Conservation (phyloP, 306 rosid species). For the Lathyrus sativus region DNA sequence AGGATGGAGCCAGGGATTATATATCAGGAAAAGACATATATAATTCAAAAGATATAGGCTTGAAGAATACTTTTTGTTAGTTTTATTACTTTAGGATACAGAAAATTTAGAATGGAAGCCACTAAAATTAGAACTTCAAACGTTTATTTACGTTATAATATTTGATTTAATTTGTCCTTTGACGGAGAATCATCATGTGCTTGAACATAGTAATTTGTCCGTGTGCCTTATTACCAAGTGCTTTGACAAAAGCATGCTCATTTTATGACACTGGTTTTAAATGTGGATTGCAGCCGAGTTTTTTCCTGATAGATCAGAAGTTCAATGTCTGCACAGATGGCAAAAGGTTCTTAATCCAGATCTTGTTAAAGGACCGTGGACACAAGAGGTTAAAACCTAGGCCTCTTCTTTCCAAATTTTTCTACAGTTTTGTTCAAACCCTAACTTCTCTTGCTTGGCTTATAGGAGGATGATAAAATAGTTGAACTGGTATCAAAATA, state of each 20-base stretch:
- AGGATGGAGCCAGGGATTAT: constrained; percentile 1
- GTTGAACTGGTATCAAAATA: constrained; percentile 72
- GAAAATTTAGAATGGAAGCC: constrained; percentile 5
- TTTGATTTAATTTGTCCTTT: constrained; percentile 8
- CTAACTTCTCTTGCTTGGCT: constrained; percentile 37
- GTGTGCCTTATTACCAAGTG: constrained; percentile 6
- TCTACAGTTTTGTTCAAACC: constrained; percentile 26
- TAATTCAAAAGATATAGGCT: constrained; percentile 17
- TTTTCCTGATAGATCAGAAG: constrained; percentile 94
- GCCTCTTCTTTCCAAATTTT: constrained; percentile 11
- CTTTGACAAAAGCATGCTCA: constrained; percentile 33
- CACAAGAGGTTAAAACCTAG: constrained; percentile 70
- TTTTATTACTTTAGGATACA: constrained; percentile 6
- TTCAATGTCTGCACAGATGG: constrained; percentile 99
- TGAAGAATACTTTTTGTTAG: constrained; percentile 7
- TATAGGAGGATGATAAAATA: constrained; percentile 92
- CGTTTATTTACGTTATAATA: constrained; percentile 1
- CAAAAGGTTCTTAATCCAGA: constrained; percentile 99
- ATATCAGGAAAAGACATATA: neutral
- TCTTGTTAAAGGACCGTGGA: constrained; percentile 97
- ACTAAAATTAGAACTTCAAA: neutral
- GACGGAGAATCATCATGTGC: neutral
- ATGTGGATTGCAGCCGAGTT: constrained; percentile 77
- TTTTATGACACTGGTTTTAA: constrained; percentile 34
- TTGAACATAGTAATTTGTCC: constrained; percentile 29